A percentile compares a stretch with the other conserved stretches of the same genome.
Evolutionary conservation across 176 grass and related monocot genomes (phyloP).

Genomic region (Cenchrus purpureus): DNA sequence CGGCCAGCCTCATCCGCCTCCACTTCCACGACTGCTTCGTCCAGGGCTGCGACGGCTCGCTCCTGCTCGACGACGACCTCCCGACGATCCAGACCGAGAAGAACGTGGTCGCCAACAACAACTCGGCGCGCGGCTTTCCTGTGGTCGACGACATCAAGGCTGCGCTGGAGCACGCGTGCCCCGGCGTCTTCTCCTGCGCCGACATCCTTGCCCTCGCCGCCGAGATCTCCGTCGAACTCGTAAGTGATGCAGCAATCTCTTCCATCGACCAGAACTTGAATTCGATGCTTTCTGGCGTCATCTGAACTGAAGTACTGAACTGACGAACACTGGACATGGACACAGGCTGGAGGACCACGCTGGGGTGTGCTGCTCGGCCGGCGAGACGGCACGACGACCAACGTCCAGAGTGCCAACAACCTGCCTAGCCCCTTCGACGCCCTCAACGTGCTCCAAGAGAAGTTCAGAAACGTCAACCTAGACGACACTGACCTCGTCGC

Average conservation of each 20-base stretch:
- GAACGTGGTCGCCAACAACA: slow-evolving; percentile 10
- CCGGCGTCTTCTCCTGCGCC: slow-evolving; percentile 38
- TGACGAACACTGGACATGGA: not conserved
- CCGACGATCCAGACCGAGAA: slow-evolving; percentile 38
- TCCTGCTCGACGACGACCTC: slow-evolving; percentile 31
- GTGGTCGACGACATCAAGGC: slow-evolving; percentile 48
- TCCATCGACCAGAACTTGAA: not conserved
- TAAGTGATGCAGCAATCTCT: not conserved
- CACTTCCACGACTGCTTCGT: slow-evolving; percentile 51
- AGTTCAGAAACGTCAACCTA: slow-evolving; percentile 57
- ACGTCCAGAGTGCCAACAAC: slow-evolving; percentile 28
- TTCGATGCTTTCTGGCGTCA: not conserved
- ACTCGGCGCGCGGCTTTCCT: slow-evolving; percentile 29
- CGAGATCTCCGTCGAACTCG: slow-evolving; percentile 33
- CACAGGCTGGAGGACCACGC: not conserved
- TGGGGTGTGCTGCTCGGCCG: slow-evolving; percentile 27
- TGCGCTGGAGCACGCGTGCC: slow-evolving; percentile 20
- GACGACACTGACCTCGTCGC: slow-evolving; percentile 54
- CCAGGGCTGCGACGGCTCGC: slow-evolving; percentile 37
- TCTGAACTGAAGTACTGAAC: slow-evolving; percentile 9
- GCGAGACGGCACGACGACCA: not conserved
- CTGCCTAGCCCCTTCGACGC: slow-evolving; percentile 53
- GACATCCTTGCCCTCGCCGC: slow-evolving; percentile 35
- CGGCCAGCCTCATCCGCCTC: slow-evolving; percentile 39
- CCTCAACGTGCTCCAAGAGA: slow-evolving; percentile 32